Evolutionary conservation across 345 rosid genomes (phyloP).

Genomic region (Linum usitatissimum): DNA sequence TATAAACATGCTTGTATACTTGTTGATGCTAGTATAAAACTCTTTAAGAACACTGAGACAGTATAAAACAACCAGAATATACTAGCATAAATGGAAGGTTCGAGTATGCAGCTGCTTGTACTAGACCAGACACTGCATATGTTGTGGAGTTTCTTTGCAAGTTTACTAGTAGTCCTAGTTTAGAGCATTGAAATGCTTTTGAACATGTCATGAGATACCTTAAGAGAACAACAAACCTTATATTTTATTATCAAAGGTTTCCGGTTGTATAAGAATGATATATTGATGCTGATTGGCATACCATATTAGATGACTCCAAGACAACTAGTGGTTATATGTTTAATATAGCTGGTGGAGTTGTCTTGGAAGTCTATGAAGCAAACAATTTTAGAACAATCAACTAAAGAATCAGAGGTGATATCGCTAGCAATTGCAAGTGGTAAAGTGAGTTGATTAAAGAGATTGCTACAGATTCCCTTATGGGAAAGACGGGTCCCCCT

Average conservation of each 20-base stretch:
- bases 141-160: not conserved
- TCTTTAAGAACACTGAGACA: not conserved
- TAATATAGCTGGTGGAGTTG: not conserved
- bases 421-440: not conserved
- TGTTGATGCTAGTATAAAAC: not conserved
- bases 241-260: not conserved
- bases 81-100: not conserved
- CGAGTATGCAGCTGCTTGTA: not conserved
- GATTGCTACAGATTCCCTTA: not conserved
- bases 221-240: not conserved
- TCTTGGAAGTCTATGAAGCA: not conserved
- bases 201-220: not conserved
- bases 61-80: not conserved
- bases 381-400: not conserved
- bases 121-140: not conserved
- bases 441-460: not conserved
- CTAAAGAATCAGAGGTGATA: not conserved
- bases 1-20: not conserved
- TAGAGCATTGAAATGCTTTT: not conserved
- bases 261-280: not conserved
- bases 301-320: not conserved
- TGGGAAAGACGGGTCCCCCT: not conserved
- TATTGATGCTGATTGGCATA: conserved; percentile 6
- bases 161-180: not conserved
- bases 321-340: not conserved